Evolutionary conservation across 805 yeast genomes (phyloP).

Genomic region (Candida chilensis): DNA sequence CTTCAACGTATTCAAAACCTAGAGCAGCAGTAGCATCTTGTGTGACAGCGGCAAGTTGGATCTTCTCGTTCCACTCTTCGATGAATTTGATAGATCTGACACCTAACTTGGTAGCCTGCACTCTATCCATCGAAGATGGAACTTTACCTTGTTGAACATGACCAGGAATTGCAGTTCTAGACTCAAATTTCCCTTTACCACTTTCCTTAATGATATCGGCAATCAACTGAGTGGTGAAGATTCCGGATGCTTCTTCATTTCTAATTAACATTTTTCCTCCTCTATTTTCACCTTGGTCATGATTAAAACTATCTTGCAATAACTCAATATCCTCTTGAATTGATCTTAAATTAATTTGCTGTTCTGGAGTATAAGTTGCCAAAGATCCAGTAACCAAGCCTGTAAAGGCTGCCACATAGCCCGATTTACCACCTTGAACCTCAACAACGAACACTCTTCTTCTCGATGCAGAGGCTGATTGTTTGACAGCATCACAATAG

Average conservation of each 20-base stretch:
- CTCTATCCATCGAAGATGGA: conserved; percentile 73
- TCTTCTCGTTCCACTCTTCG: no score
- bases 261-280: conserved; percentile 64
- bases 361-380: conserved; percentile 73
- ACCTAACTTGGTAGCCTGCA: conserved; percentile 64
- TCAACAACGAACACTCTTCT: conserved; percentile 75
- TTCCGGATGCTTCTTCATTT: conserved; percentile 59
- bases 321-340: conserved; percentile 58
- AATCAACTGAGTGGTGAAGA: conserved; percentile 57
- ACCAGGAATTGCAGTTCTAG: conserved; percentile 77
- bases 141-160: conserved; percentile 81
- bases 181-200: conserved; percentile 58
- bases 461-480: conserved; percentile 71
- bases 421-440: conserved; percentile 81
- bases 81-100: conserved; percentile 62
- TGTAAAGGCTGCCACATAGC: conserved; percentile 63
- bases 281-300: conserved; percentile 54
- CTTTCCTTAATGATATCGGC: conserved; percentile 65
- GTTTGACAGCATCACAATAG: conserved; percentile 74
- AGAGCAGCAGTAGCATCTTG: conserved; percentile 33
- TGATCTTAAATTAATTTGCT: conserved; percentile 49
- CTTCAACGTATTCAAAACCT: conserved; percentile 42
- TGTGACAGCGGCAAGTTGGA: no score
- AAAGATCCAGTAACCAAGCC: conserved; percentile 67
- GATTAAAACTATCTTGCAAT: conserved; percentile 48